Base-by-base conservation (phyloP, 163 green algal species). In the Scenedesmus sp. region DNA sequence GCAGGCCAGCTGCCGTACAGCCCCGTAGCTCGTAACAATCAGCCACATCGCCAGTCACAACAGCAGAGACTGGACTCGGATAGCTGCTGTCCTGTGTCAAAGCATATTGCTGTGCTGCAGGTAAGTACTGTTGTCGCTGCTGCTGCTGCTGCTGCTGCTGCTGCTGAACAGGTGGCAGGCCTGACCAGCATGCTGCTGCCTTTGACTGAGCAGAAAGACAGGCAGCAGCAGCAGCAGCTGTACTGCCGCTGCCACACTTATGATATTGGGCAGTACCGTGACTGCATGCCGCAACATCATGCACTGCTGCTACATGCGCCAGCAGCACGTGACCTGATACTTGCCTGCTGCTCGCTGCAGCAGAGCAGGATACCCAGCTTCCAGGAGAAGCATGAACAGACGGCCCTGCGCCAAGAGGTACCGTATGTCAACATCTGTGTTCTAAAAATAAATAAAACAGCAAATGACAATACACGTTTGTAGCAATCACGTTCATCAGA, bases 261-360 rank as follows among this genome's bases (percentile, higher is more conserved):
- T 30, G 40, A 76, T 5, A 24, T 7, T 76, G 65, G 9, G 46
- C 30, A 30, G 3, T n/a, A 30, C 12, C 49, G 16, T 40, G 81
- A 2, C 30, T 73, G 49, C 46, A 86, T n/a, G 61, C 84, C 35
- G 61, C 30, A 9, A 89, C 44, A 26, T 10, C 61, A 44, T 81
- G 59, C 24, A 44, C 10, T 37, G 85, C 85, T 49, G 68, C 68
- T 22, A 89, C 65, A 35, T 37, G 42, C 5, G 68, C 35, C 68
- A 89, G 85, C 44, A 89, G 53, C 24, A 37, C 73, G 20, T 15
- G 18, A 40, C 85, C 85, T 51, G 65, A 30, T 3, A 89, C n/a
- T 30, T 89, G 85, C 43, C 12, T 33, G 1, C 30, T 72, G 68
- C 42, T 82, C 49, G 84, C 59, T 68, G 84, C 84, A 44, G 84